Evolutionary conservation across 306 rosid species (phyloP), one percentile per base, ranked within the genome.

Genomic region (Leucaena leucocephala): DNA sequence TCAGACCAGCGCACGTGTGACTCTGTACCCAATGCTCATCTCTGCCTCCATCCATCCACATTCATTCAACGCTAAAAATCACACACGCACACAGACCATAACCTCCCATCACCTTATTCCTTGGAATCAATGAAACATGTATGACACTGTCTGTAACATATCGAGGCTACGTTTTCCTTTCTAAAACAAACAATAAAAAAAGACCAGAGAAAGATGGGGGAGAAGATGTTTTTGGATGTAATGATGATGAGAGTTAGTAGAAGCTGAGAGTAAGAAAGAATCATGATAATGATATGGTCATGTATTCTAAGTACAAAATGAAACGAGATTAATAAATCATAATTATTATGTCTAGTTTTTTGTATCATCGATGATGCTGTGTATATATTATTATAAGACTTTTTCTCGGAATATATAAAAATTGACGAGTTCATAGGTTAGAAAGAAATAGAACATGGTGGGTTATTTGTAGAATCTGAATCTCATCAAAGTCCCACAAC

Each of bases 1-100:
- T 27, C 27, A 27, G 94, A 88, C 85, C 78, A 81, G 59, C 76
- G 97, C 97, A 94, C 94, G 98, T 94, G 98, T 88, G 96, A 85
- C 93, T 89, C 97, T 84, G 77, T 86, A 79, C 86, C 96, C 96
- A 83, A 94, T 85, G 94, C 85, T 81, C 79, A 27, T 74, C 88
- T 79, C 89, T 78, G 89, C 87, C 86, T 68, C 82, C 72, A 84
- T 70, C 82, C 68, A 0, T 12, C 11, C 80, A 44, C 68, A 66
- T 72, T 27, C 27, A 27, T 27, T 75, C 79, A 92, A 85, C 94
- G 91, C 90, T 76, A 89, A 67, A 27, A 27, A 27, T 27, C 27
- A 73, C 86, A 48, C 36, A 61, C 65, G 77, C 68, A 74, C 85
- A 81, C 79, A 7, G 2, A 27, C 90, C 74, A 85, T 86, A 82